Base-by-base conservation (phyloP, 1,139 yeast species). In the Geotrichum klebahnii region DNA sequence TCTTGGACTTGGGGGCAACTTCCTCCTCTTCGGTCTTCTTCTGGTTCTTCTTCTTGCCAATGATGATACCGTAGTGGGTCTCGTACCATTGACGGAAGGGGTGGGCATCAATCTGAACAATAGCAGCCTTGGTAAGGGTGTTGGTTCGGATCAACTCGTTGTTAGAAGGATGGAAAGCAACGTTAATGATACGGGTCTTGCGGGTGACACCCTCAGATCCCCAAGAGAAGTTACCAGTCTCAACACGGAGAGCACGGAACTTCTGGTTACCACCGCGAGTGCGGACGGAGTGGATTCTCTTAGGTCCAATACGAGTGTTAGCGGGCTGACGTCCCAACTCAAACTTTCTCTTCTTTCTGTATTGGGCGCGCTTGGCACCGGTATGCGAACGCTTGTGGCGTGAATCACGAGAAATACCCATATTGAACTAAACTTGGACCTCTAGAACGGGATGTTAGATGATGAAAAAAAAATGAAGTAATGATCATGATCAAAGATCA, bases 381-480 rank as follows among this genome's bases (percentile, higher is more conserved):
- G 99, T 90, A 77, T 95, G 96, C 71, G 97, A 80, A 80, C 98
- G 95, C 87, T 92, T 92, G 89, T 92, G 98, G 82, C 97, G 96
- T 77, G 98, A 90, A 82, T 92, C 98, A 84, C 99, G 94, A 79
- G 97, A 90, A 86, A 92, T 92, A 90, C 98, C 97, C 98, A 92
- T 92, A 56, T 53, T 62, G 53, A 49, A 53, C 53, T 48, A 52
- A 44, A 44, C 51, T 40, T 43, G 51, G 51, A 48, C 51, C 51
- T 48, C 51, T 48, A 29, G 3, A 33, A 22, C 2, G 36, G 16
- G 31, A 26, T n/a, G 46, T 36, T 45, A 45, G 48, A 20, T 36
- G 26, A 12, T 16, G 32, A 31, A 41, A 10, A 14, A 40, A 16
- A 23, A 23, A 22, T n/a, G 23, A 19, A 31, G 23, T n/a, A n/a